Evolutionary conservation across 352 stramenopile species (phyloP).

Genomic region (Phytophthora hybrid): DNA sequence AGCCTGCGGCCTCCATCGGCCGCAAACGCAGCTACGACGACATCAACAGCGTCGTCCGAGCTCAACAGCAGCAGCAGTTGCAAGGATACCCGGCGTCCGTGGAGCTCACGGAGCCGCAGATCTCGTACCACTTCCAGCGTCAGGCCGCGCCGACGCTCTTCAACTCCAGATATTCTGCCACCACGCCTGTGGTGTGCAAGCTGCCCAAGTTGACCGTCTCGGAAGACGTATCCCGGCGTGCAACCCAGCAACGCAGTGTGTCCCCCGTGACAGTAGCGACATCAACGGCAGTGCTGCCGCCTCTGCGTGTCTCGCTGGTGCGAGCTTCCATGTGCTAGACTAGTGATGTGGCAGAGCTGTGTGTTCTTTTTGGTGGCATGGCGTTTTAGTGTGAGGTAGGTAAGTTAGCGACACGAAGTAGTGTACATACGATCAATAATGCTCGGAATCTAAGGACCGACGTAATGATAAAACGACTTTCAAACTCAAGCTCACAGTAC

Average conservation of each 20-base stretch:
- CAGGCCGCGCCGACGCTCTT: slow-evolving; percentile 26
- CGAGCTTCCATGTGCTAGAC: slow-evolving; percentile 51
- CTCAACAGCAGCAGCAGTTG: slow-evolving; percentile 32
- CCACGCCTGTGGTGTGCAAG: slow-evolving; percentile 39
- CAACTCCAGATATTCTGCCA: slow-evolving; percentile 24
- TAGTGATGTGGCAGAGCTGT: slow-evolving; percentile 10
- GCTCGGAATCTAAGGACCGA: slow-evolving; percentile 11
- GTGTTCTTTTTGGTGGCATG: slow-evolving; percentile 29
- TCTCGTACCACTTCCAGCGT: slow-evolving; percentile 44
- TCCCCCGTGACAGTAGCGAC: slow-evolving; percentile 42
- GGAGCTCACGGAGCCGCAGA: slow-evolving; percentile 45
- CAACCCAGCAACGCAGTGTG: slow-evolving; percentile 28
- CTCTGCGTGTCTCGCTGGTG: slow-evolving; percentile 53
- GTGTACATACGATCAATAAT: slow-evolving; percentile 30
- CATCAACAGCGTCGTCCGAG: slow-evolving; percentile 40
- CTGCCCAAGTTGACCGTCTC: slow-evolving; percentile 41
- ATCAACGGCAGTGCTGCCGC: slow-evolving; percentile 46
- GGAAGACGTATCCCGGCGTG: slow-evolving; percentile 33
- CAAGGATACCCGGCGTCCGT: slow-evolving; percentile 15
- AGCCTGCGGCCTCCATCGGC: slow-evolving; percentile 18
- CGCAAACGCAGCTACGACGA: slow-evolving; percentile 59
- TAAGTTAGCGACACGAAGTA: slow-evolving; percentile 40
- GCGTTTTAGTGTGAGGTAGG: slow-evolving; percentile 32
- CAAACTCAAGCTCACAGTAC: background rate
- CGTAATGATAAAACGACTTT: slow-evolving; percentile 26